Evolutionary conservation across 73 alveolate species (phyloP).

Genomic region (Paramecium primaurelia): DNA sequence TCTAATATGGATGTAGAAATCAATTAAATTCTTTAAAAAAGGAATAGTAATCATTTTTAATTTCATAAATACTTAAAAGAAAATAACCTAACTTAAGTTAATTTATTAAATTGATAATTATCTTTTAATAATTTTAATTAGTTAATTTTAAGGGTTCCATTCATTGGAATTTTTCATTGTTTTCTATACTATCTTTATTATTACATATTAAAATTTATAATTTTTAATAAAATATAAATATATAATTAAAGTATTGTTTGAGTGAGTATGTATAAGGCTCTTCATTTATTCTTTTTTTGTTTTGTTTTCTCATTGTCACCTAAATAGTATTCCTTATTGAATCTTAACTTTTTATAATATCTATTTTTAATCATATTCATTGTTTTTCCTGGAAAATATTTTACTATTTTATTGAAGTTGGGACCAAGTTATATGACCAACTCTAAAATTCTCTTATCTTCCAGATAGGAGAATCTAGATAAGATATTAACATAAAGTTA

Average conservation of each 20-base stretch:
- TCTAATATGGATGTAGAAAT: too few relatives aligned
- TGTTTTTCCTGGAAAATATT: slow-evolving; percentile 39
- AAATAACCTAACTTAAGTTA: background rate
- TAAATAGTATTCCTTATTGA: background rate
- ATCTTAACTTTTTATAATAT: slow-evolving; percentile 21
- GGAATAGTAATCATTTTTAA: background rate
- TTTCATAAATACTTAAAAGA: background rate
- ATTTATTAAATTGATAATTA: background rate
- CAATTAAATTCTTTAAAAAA: background rate
- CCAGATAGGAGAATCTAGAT: background rate
- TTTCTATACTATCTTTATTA: background rate
- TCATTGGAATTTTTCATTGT: background rate
- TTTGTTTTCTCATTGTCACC: background rate
- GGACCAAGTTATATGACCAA: slow-evolving; percentile 11
- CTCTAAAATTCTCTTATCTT: slow-evolving; percentile 6
- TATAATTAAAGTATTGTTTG: background rate
- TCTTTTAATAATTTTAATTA: background rate
- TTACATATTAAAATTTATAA: background rate
- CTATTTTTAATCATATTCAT: slow-evolving; percentile 41
- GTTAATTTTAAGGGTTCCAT: background rate
- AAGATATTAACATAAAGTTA: background rate
- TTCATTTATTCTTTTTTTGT: background rate
- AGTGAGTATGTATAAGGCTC: background rate
- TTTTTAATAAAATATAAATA: background rate
- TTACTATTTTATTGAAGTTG: slow-evolving; percentile 32